Percentiles rank a stretch among this genome's conserved stretches.
phyloP scores from a whole-genome alignment of 2,329 filamentous ascomycete genomes.

The Microsporum audouinii region DNA sequence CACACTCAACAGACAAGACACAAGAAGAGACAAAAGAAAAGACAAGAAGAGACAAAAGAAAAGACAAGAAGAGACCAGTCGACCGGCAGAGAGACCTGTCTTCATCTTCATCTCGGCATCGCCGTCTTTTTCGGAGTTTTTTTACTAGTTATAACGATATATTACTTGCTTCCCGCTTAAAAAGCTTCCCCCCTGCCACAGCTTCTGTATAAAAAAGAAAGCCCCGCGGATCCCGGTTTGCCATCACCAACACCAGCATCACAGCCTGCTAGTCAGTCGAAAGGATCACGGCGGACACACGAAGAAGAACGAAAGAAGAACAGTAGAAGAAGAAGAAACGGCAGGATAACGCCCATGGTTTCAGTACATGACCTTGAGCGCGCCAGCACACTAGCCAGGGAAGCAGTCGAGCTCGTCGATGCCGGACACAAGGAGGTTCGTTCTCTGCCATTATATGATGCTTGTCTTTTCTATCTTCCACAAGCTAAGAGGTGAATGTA shows the following conservation, averaged over 20 bases:
- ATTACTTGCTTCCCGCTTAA: not conserved
- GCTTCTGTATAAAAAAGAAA: not conserved
- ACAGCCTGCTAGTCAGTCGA: not conserved
- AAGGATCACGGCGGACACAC: not conserved
- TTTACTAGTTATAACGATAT: not conserved
- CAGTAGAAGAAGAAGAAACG: not conserved
- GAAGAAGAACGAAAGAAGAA: too few relatives aligned
- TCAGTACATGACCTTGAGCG: constrained; percentile 34
- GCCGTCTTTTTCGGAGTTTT: not conserved
- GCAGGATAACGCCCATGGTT: constrained; percentile 29
- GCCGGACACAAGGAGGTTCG: constrained; percentile 36
- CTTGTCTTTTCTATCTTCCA: too few relatives aligned
- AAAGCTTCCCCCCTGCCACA: not conserved
- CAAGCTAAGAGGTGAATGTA: not conserved
- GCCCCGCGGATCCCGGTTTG: not conserved
- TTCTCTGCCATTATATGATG: not conserved
- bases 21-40: not conserved
- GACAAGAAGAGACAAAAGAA: too few relatives aligned
- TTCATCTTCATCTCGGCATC: not conserved
- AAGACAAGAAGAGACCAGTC: too few relatives aligned
- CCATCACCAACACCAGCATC: not conserved
- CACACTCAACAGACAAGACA: not conserved
- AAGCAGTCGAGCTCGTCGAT: constrained; percentile 38
- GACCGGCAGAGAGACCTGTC: too few relatives aligned
- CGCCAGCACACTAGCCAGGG: constrained; percentile 35